These are phyloP conservation scores for Chrysanthemum makinoi DNA, from an alignment of 129 eudicot genomes.

Conservation along the genomic window DNA sequence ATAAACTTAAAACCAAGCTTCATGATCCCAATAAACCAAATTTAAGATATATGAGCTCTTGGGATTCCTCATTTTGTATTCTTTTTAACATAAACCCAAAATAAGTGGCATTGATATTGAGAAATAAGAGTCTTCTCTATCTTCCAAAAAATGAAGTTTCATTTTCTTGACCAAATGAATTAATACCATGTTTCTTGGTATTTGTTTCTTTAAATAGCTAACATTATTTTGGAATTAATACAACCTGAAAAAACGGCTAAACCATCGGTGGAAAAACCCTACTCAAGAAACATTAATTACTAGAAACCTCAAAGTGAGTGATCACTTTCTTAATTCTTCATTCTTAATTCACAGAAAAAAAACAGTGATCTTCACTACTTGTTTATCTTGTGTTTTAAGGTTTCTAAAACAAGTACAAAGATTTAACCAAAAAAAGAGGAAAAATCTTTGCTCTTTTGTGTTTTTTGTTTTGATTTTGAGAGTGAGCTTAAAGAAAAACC, in stretches of 20 bases:
- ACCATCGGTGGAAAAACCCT: conserved; percentile 68
- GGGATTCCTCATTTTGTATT: conserved; percentile 23
- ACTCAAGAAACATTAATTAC: conserved; percentile 37
- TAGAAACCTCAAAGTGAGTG: conserved; percentile 38
- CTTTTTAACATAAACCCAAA: conserved; percentile 13
- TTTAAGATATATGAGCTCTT: conserved; percentile 9
- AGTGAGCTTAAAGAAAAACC: too few relatives aligned
- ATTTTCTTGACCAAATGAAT: conserved; percentile 34
- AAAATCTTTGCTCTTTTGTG: too few relatives aligned
- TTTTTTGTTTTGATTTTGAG: too few relatives aligned
- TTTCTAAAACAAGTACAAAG: too few relatives aligned
- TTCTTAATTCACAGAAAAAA: not conserved
- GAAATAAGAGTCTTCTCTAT: conserved; percentile 20
- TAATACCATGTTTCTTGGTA: conserved; percentile 37
- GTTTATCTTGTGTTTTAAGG: not conserved
- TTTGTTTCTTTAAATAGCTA: conserved; percentile 30
- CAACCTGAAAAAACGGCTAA: conserved; percentile 49
- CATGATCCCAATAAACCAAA: conserved; percentile 12
- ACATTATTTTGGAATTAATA: not conserved
- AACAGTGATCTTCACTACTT: not conserved
- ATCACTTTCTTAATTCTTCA: conserved; percentile 1
- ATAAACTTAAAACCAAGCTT: conserved; percentile 2
- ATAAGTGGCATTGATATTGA: conserved; percentile 30
- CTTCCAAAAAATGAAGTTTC: not conserved
- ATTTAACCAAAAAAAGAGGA: too few relatives aligned